These are phyloP conservation scores for Populus hybrid DNA, from an alignment of 441 rosid species.

Conservation along the genomic window DNA sequence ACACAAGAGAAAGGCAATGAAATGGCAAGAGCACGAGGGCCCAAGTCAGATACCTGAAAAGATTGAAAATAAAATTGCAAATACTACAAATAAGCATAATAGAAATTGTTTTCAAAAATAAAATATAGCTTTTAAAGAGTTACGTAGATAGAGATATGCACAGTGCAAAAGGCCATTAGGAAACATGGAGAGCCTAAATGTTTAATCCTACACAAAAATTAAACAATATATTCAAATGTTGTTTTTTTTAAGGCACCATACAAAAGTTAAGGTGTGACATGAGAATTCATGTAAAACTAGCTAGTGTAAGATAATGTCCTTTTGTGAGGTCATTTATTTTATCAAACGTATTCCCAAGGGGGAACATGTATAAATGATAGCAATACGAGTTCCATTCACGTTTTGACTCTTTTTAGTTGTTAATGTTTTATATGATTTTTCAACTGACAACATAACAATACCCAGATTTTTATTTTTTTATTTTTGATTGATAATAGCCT, in stretches of 20 bases:
- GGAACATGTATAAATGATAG: neutral
- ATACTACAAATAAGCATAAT: neutral
- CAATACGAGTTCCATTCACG: neutral
- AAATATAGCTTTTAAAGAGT: neutral
- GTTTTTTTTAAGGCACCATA: neutral
- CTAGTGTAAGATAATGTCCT: neutral
- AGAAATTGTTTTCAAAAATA: neutral
- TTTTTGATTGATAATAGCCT: neutral
- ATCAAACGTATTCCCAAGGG: neutral
- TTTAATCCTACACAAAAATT: neutral
- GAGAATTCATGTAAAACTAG: neutral
- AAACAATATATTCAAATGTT: neutral
- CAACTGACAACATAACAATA: neutral
- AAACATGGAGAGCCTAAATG: neutral
- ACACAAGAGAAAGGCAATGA: slow-evolving; percentile 87
- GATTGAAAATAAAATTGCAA: neutral
- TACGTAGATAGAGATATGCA: neutral
- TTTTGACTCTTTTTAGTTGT: neutral
- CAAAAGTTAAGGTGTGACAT: neutral
- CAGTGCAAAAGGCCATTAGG: neutral
- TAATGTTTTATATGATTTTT: neutral
- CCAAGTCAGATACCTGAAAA: slow-evolving; percentile 48
- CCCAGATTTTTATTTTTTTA: neutral
- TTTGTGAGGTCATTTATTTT: neutral
- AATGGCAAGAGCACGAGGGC: slow-evolving; percentile 74